Evolutionary conservation across 768 basidiomycete genomes (phyloP), one percentile per base, ranked within the genome.

Genomic region (Suillus subluteus): DNA sequence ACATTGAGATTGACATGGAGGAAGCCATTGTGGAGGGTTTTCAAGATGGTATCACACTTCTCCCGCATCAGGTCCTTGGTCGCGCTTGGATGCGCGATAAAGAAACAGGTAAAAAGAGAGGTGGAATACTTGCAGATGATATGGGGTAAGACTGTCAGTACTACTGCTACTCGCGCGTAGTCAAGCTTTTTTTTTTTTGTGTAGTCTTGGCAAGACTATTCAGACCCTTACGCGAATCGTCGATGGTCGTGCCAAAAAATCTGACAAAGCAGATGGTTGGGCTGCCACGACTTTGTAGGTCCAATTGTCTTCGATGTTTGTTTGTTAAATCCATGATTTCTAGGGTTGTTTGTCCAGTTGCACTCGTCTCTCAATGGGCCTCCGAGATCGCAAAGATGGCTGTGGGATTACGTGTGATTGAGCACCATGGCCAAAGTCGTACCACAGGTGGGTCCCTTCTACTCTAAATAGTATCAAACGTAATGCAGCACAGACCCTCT

Each of bases 41-140:
- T 75, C 81, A 81, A 4, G 86, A 90, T 1, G 86, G 86, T 1
- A 85, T 95, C 26, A 81, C 73, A 54, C 81, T 99, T 26, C 81
- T 97, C 70, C 91, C 94, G 2, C 96, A 98, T 77, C 98, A 99
- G 72, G 82, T 98, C 11, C 80, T 92, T 58, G 94, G 95, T 26
- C 84, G 95, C 0, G 78, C 78, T 32, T 99, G 96, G 96, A 96
- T 99, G 92, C 82, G 81, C 30, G 87, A 89, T 8, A 85, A 96
- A 23, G 97, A 99, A 78, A 76, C 83, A 9, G 89, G 87, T 40
- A 94, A 93, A 78, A 88, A 90, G 70, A 81, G 73, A 8, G 96
- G 97, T 1, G 97, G 97, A 0, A 95, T 98, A 70, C 80, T 98
- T 16, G 95, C 95, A 6, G 96, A 98, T 75, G 93, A 93, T 72